These are phyloP conservation scores for Diaporthe aspalathi DNA, from an alignment of 2,329 filamentous ascomycete genomes.

Conservation along the genomic window DNA sequence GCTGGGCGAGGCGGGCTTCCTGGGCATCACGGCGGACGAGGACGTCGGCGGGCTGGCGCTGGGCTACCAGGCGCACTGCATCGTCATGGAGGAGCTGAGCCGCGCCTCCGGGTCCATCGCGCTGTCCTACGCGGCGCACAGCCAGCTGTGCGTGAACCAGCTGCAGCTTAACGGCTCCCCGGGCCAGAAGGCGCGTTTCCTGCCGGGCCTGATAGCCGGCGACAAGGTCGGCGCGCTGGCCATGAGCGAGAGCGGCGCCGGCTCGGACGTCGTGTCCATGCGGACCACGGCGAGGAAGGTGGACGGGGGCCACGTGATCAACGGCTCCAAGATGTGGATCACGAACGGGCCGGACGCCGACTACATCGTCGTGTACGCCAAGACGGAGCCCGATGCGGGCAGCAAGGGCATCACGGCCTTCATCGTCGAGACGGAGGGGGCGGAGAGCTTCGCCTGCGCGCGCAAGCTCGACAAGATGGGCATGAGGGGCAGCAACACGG, in stretches of 20 bases:
- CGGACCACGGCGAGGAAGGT: constrained; percentile 83
- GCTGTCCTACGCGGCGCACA: constrained; percentile 94
- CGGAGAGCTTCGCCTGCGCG: constrained; percentile 84
- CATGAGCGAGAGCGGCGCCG: constrained; percentile 93
- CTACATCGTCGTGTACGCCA: constrained; percentile 94
- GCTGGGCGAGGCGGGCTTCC: constrained; percentile 88
- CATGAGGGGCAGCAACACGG: constrained; percentile 97
- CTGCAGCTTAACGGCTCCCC: constrained; percentile 86
- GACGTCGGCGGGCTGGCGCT: constrained; percentile 89
- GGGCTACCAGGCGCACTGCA: constrained; percentile 96
- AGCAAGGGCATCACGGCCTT: constrained; percentile 97
- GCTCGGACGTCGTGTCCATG: constrained; percentile 96
- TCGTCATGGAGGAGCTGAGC: constrained; percentile 95
- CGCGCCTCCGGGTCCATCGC: constrained; percentile 86
- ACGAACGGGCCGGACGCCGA: constrained; percentile 98
- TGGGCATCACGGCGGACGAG: constrained; percentile 94
- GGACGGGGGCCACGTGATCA: constrained; percentile 86
- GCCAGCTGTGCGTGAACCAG: constrained; percentile 96
- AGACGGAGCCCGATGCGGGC: constrained; percentile 82
- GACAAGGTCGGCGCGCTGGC: constrained; percentile 87
- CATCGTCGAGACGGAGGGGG: constrained; percentile 76
- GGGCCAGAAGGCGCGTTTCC: constrained; percentile 82
- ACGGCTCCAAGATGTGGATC: constrained; percentile 99
- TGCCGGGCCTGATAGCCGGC: constrained; percentile 85
- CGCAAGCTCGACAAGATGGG: constrained; percentile 97